phyloP scores from a whole-genome alignment of 2,329 filamentous ascomycete species.

The Aspergillus tamarii region DNA sequence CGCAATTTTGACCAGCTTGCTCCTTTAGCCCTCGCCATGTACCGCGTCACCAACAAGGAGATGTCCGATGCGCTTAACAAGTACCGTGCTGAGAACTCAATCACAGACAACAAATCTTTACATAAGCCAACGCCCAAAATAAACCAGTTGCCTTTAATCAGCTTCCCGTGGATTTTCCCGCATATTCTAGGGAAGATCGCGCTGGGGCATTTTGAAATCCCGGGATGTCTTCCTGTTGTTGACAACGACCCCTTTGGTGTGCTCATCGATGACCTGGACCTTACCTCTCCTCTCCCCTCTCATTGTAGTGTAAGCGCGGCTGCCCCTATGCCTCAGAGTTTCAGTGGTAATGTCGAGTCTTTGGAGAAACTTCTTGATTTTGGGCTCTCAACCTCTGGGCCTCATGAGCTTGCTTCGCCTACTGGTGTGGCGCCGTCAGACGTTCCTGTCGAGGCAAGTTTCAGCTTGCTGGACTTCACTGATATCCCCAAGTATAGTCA shows the following conservation, averaged over 20 bases:
- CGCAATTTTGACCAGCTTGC: constrained; percentile 62
- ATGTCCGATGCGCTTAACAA: constrained; percentile 62
- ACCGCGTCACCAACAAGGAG: constrained; percentile 76
- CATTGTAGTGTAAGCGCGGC: not conserved
- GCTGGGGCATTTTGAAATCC: constrained; percentile 40
- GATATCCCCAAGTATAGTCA: not conserved
- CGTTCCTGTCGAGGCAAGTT: not conserved
- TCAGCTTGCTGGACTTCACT: constrained; percentile 21
- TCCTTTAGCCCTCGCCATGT: constrained; percentile 84
- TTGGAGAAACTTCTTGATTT: constrained; percentile 28
- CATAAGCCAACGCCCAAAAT: constrained; percentile 19
- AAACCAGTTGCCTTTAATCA: constrained; percentile 75
- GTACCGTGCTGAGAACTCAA: constrained; percentile 35
- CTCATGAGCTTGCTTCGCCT: not conserved
- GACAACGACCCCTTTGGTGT: constrained; percentile 23
- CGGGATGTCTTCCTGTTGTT: constrained; percentile 11
- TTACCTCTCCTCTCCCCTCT: not conserved
- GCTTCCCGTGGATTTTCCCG: constrained; percentile 90
- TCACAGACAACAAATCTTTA: constrained; percentile 14
- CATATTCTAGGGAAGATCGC: constrained; percentile 72
- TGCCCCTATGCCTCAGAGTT: not conserved
- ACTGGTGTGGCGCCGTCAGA: not conserved
- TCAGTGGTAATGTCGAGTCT: constrained; percentile 8
- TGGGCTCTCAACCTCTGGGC: constrained; percentile 13
- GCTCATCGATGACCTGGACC: constrained; percentile 10